Evolutionary conservation across 2,329 filamentous ascomycete species (phyloP), one percentile per base, ranked within the genome.

Genomic region (Aplosporella prunicola): DNA sequence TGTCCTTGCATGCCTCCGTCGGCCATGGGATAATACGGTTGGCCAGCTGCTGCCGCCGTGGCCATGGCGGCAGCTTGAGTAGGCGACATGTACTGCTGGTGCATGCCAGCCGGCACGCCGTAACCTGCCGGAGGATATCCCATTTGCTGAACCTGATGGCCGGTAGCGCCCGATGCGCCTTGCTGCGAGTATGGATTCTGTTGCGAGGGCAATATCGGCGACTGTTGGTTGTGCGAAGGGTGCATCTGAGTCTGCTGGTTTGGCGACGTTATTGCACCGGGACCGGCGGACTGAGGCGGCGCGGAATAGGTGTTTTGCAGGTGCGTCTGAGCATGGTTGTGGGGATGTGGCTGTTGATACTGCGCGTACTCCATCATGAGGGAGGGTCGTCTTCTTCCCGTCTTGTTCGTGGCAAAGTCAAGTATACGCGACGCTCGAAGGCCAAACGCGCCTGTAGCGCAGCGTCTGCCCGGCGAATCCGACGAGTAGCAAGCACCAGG

Each of bases 51-150:
- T 1, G 89, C 88, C 13, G 89, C 89, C 1, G 88, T 94, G 15
- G 82, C 88, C 84, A 94, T 91, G 41, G 88, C 88, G 33, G 89
- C 88, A 10, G 87, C 87, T 60, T 93, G 85, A 31, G 87, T 85
- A 14, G 81, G 76, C 22, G 81, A 80, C 62, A 89, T 85, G 65
- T 93, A 93, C 15, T 64, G 65, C 42, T 69, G 66, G 37, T 83
- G 80, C 76, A 93, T 86, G 52, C 72, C 72, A 50, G 78, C 71
- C 46, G 80, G 75, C 44, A 81, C 70, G 40, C 88, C 82, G 41
- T 76, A 80, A 56, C 87, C 89, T 7, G 22, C 38, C 57, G 82
- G 75, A 52, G 83, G 76, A 61, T 94, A 95, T 65, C 79, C 85
- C 72, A 80, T 84, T 63, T 82, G 80, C 47, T 74, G 73, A 45